Conservation (phyloP, 2,329 filamentous ascomycete genomes). For the Botryotinia narcissicola region DNA sequence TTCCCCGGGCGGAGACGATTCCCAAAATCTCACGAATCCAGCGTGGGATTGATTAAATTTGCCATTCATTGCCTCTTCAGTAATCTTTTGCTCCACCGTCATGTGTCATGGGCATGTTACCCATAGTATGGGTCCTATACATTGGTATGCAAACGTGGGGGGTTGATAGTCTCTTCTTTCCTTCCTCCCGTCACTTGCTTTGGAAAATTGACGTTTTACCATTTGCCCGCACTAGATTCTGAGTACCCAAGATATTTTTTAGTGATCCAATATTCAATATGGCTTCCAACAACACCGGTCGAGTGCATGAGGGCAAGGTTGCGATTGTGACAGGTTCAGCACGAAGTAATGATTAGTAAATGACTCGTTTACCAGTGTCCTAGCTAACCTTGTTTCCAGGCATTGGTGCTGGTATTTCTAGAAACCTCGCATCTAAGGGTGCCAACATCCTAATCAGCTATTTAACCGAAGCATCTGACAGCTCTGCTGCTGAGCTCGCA, state of each 20-base stretch:
- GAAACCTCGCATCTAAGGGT: conserved; percentile 65
- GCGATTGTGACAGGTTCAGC: conserved; percentile 76
- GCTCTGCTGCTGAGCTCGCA: conserved; percentile 52
- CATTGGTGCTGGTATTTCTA: conserved; percentile 62
- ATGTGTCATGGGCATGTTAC: neutral
- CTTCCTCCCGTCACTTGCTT: neutral
- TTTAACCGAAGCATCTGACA: conserved; percentile 56
- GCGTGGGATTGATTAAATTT: neutral
- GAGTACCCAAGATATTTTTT: neutral
- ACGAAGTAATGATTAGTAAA: conserved; percentile 52
- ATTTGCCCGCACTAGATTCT: neutral
- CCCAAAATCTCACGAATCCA: neutral
- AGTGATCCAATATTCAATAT: neutral
- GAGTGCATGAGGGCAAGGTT: conserved; percentile 59
- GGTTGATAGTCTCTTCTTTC: neutral
- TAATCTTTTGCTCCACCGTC: neutral
- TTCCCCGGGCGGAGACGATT: neutral
- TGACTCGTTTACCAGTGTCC: neutral
- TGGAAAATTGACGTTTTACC: neutral
- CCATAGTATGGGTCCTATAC: neutral
- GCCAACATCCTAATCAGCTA: conserved; percentile 61
- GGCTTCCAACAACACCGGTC: neutral
- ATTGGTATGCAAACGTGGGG: conserved; percentile 5
- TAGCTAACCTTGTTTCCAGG: conserved; percentile 47
- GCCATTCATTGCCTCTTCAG: neutral